These are phyloP conservation scores for Luffa aegyptiaca DNA, from an alignment of 306 rosid species.

Conservation along the genomic window DNA sequence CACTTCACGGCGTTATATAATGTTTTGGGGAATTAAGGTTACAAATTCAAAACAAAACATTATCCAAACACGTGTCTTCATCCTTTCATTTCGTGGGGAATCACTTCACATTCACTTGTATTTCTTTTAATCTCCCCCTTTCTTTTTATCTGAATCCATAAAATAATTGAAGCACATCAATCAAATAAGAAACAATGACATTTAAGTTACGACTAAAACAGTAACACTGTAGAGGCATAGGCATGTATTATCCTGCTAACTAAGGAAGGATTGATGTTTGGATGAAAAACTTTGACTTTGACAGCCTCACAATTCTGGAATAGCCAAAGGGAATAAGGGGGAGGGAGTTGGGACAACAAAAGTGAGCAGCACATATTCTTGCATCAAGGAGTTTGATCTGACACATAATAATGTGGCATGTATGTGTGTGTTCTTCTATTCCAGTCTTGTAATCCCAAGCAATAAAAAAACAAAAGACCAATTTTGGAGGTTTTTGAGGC, in stretches of 20 bases:
- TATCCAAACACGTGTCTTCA: not conserved
- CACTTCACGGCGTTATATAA: not conserved
- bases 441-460: not conserved
- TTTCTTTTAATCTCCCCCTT: not conserved
- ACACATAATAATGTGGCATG: not conserved
- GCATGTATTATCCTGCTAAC: not conserved
- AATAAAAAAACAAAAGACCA: not conserved
- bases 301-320: not conserved
- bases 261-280: not conserved
- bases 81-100: not conserved
- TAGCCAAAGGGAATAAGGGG: not conserved
- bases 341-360: not conserved
- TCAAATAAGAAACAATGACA: not conserved
- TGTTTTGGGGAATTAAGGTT: not conserved
- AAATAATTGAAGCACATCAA: not conserved
- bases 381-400: not conserved
- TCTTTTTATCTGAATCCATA: not conserved
- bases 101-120: not conserved
- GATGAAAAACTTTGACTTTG: not conserved
- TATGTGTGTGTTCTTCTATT: not conserved
- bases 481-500: not conserved
- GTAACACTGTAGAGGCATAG: not conserved
- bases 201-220: not conserved
- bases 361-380: conserved; percentile 5
- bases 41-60: not conserved